Evolutionary conservation across 345 rosid species (phyloP).

Genomic region (Nasturtium officinale): DNA sequence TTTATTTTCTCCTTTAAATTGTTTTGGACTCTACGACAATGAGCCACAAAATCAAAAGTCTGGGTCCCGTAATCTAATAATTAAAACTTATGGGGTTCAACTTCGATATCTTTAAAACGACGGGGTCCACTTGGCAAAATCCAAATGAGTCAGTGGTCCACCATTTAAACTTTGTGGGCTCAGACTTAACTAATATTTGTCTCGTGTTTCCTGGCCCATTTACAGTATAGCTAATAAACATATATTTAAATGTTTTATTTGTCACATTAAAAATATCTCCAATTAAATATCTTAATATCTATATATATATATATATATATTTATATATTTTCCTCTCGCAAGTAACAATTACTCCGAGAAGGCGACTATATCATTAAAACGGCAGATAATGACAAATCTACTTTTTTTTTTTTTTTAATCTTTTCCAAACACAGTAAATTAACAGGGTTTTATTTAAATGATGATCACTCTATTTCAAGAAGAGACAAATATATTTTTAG

Average conservation of each 20-base stretch:
- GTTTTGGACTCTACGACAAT: background rate
- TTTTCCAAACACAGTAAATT: no score
- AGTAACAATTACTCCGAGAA: background rate
- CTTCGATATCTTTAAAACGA: constrained; percentile 11
- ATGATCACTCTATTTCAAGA: background rate
- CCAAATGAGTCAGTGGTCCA: constrained; percentile 33
- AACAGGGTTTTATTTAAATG: background rate
- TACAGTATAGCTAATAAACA: constrained; percentile 16
- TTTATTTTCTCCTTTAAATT: constrained; percentile 5
- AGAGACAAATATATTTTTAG: background rate
- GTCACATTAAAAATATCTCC: background rate
- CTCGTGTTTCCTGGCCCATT: constrained; percentile 25
- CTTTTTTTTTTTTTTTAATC: no score
- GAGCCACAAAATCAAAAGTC: constrained; percentile 19
- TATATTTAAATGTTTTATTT: constrained; percentile 2
- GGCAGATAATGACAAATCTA: background rate
- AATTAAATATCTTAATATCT: background rate
- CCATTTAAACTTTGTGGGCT: constrained; percentile 40
- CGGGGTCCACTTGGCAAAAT: constrained; percentile 16
- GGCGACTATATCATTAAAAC: no score
- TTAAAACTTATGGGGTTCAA: constrained; percentile 28
- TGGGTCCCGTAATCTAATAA: constrained; percentile 23
- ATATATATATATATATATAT: no score
- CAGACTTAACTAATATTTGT: constrained; percentile 34
- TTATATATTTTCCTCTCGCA: background rate